These are phyloP conservation scores for Blakeslea trispora DNA, from an alignment of 371 early-diverging fungal genomes.

Conservation along the genomic window DNA sequence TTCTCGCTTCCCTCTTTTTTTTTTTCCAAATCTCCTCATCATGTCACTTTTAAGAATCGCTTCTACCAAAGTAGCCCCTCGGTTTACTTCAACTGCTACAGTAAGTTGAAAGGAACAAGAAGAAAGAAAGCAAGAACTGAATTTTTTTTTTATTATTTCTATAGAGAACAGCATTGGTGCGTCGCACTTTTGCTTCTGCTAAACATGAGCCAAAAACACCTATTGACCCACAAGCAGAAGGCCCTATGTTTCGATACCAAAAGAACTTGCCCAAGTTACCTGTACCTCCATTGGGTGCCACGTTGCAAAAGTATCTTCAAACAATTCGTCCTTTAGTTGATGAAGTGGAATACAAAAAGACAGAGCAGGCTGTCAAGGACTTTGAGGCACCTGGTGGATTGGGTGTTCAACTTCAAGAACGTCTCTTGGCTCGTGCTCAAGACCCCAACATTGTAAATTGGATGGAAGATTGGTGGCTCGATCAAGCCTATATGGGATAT, in stretches of 20 bases:
- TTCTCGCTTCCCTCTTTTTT: conserved; percentile 9
- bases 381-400: conserved; percentile 79
- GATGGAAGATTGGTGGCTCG: conserved; percentile 97
- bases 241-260: conserved; percentile 70
- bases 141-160: neutral
- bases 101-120: conserved; percentile 16
- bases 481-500: conserved; percentile 92
- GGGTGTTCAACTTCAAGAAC: conserved; percentile 81
- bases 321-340: conserved; percentile 77
- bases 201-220: conserved; percentile 45
- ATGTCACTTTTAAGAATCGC: conserved; percentile 25
- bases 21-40: conserved; percentile 1
- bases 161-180: conserved; percentile 13
- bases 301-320: conserved; percentile 76
- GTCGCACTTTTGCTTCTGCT: conserved; percentile 20
- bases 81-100: conserved; percentile 17
- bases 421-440: conserved; percentile 70
- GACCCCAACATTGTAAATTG: conserved; percentile 75
- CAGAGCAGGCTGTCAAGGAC: conserved; percentile 72
- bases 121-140: neutral
- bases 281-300: conserved; percentile 84
- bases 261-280: conserved; percentile 80
- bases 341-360: conserved; percentile 72
- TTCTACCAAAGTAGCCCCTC: conserved; percentile 15
- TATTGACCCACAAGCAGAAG: conserved; percentile 46